Evolutionary conservation across 2,329 filamentous ascomycete genomes (phyloP), one percentile per base, ranked within the genome.

Genomic region (Neopestalotiopsis sp.): DNA sequence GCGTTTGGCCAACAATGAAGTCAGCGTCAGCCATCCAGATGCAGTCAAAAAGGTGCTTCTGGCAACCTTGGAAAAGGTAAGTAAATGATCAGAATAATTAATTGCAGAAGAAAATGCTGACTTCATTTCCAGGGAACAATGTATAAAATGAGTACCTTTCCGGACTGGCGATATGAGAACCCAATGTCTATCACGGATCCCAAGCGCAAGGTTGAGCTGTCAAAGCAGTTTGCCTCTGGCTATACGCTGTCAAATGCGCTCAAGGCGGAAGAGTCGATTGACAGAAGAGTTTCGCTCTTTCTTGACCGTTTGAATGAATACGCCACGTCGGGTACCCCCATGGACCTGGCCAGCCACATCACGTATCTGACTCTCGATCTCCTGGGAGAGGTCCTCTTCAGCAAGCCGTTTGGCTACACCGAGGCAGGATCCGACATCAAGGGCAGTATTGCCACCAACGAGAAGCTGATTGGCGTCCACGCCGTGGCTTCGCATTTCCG

Each of bases 21-120:
- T 84, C 69, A 82, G 80, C 68, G 74, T 84, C 38, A 78, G 78
- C 65, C 77, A 84, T 71, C 78, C 81, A 4, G 78, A 83, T 68
- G 82, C 78, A n/a, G 74, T 83, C n/a, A 74, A 74, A n/a, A 73
- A 78, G 66, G 73, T 84, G 9, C 75, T 83, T 2, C 72, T 78
- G 60, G 74, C 75, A 3, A 75, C 76, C 5, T 70, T 81, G 1
- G 69, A 73, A n/a, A 78, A 84, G 32, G 42, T 66, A 28, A 20
- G 59, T n/a, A 20, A 1, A 52, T n/a, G 4, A 20, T 4, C 0
- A 12, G 20, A n/a, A 38, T 3, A 20, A 7, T 52, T 49, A n/a
- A 9, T 6, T 1, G 3, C 9, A 9, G 24, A 52, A n/a, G 2
- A 52, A 9, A 14, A 24, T 52, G n/a, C 17, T 52, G 17, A 52